Evolutionary conservation across 2,329 filamentous ascomycete species (phyloP), one percentile per base, ranked within the genome.

Genomic region (Colletotrichum sp.): DNA sequence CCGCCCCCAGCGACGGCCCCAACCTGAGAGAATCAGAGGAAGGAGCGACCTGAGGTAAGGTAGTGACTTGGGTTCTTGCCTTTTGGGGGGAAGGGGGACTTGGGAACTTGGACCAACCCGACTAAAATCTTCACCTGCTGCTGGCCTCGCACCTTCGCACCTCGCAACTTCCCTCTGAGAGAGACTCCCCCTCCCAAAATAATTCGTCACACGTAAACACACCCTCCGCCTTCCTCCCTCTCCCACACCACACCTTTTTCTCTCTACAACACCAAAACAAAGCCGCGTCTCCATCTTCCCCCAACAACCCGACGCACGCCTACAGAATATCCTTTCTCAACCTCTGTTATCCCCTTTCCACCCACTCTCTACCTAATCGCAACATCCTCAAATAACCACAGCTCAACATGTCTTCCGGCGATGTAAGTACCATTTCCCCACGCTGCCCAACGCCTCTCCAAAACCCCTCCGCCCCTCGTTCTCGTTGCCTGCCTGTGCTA

Each of bases 121-220:
- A 75, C 75, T 76, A 76, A 76, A 75, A 75, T 76, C 74, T 76
- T 76, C 74, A 76, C 61, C 67, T 66, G 66, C 66, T 32, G 30
- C 59, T n/a, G 28, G 32, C 59, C 72, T 74, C 71, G 71, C 71
- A 76, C 43, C 43, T 34, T 63, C 59, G 30, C 59, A 63, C 59
- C 72, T 74, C 61, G 71, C 71, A 76, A 75, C 74, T 76, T 75
- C 71, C 74, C 72, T 71, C 69, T 59, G 63, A 72, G 52, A 66
- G 55, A 59, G 21, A 59, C 43, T 52, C 48, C 63, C 70, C 68
- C 72, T 71, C 74, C 74, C 71, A 76, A 71, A 76, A 76, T 74
- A 74, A 74, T 75, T 76, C 74, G 74, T 76, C 74, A 76, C 74
- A 76, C 74, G 72, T 76, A 76, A 76, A 76, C 74, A 76, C 65